These are phyloP conservation scores for Mercurialis annua DNA, from an alignment of 345 rosid genomes.

Conservation along the genomic window DNA sequence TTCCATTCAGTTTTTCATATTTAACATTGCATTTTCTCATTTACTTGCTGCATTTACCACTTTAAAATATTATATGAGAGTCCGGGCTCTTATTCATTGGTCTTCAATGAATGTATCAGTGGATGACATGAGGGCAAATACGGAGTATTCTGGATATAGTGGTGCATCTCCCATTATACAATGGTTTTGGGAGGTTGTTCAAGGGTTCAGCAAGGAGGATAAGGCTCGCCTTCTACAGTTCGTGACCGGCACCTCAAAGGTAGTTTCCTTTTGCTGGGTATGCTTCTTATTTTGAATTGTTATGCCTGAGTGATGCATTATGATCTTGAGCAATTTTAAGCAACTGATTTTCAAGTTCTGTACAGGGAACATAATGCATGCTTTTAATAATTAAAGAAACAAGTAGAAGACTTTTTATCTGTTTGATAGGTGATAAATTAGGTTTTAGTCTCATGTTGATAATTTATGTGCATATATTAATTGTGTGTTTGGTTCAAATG, in stretches of 20 bases:
- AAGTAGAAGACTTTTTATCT: not conserved
- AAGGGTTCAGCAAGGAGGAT: slow-evolving; percentile 94
- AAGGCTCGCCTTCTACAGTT: slow-evolving; percentile 94
- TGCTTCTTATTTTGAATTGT: not conserved
- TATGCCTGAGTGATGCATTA: not conserved
- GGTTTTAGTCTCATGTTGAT: not conserved
- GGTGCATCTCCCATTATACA: slow-evolving; percentile 87
- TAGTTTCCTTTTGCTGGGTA: slow-evolving; percentile 14
- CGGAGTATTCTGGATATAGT: slow-evolving; percentile 91
- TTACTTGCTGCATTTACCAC: not conserved
- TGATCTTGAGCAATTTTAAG: not conserved
- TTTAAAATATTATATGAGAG: not conserved
- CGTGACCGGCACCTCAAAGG: slow-evolving; percentile 98
- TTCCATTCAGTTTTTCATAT: slow-evolving; percentile 10
- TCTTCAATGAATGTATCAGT: slow-evolving; percentile 37
- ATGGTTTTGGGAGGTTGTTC: slow-evolving; percentile 99
- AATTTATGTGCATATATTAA: not conserved
- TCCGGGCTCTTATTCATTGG: slow-evolving; percentile 9
- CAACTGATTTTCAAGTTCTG: not conserved
- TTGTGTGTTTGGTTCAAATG: too few species aligned
- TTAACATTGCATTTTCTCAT: not conserved
- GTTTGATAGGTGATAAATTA: not conserved
- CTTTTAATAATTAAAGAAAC: not conserved
- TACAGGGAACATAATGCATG: too few species aligned
- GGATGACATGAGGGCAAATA: slow-evolving; percentile 90